Conservation (phyloP, 345 rosid genomes). For the Salix arbutifolia region DNA sequence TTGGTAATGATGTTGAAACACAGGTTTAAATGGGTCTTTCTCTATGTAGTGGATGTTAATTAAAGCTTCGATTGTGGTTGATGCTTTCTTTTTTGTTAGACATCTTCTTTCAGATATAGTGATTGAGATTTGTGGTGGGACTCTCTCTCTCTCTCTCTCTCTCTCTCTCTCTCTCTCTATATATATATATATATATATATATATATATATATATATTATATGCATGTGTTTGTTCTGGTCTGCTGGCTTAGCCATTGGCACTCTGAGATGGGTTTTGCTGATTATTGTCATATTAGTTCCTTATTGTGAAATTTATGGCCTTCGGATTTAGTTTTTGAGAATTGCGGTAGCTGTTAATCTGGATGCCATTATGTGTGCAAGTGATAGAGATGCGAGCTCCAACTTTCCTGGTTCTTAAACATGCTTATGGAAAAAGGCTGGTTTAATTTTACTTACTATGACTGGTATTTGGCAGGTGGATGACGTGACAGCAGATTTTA, state of each 20-base stretch:
- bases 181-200: no score
- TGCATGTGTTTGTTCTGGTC: no score
- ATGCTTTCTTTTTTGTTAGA: neutral
- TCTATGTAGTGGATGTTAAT: neutral
- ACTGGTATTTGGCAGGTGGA: constrained; percentile 55
- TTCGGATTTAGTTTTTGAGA: neutral
- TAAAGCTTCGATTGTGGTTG: neutral
- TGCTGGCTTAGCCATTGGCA: neutral
- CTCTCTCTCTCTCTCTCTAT: no score
- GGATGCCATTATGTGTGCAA: neutral
- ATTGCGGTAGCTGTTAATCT: neutral
- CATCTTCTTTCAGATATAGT: neutral
- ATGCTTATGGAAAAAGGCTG: neutral
- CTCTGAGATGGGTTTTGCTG: neutral
- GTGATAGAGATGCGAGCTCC: neutral
- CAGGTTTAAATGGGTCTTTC: neutral
- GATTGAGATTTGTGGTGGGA: neutral
- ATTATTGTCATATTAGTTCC: neutral
- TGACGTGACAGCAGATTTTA: constrained; percentile 77
- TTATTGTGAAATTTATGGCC: neutral
- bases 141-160: neutral
- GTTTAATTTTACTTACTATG: neutral
- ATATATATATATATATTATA: neutral
- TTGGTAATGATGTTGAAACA: neutral
- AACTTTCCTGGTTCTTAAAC: neutral